phyloP scores from a whole-genome alignment of 306 rosid species.

The Prosopis cineraria region DNA sequence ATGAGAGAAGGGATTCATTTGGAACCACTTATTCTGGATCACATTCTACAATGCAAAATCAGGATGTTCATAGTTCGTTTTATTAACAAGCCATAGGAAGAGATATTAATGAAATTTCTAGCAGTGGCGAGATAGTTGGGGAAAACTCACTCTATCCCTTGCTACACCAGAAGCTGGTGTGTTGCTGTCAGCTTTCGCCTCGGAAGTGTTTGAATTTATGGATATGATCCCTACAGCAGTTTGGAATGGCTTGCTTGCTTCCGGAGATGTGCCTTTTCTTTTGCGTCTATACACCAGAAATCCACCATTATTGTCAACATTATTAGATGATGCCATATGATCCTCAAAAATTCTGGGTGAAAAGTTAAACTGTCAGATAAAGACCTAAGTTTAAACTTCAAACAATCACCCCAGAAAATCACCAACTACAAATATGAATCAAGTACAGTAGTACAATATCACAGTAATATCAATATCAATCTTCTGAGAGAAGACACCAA shows the following conservation, averaged over 20 bases:
- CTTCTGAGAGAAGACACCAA: not conserved
- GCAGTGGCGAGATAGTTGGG: not conserved
- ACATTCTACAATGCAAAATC: not conserved
- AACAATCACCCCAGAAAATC: not conserved
- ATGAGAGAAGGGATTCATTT: too few species aligned
- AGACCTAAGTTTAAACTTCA: not conserved
- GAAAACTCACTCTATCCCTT: slow-evolving; percentile 13
- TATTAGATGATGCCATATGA: not conserved
- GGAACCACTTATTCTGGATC: too few species aligned
- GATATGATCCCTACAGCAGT: not conserved
- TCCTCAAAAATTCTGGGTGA: not conserved
- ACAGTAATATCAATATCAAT: not conserved
- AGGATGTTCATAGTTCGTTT: not conserved
- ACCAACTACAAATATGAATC: not conserved
- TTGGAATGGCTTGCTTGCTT: not conserved
- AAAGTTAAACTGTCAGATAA: not conserved
- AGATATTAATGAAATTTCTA: not conserved
- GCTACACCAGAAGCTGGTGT: not conserved
- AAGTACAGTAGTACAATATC: not conserved
- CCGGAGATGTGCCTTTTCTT: not conserved
- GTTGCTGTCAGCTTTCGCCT: not conserved
- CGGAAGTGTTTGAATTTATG: not conserved
- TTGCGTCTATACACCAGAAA: not conserved
- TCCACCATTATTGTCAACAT: not conserved
- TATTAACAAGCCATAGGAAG: not conserved